These are phyloP conservation scores for Sugiyamaella americana DNA, from an alignment of 805 yeast species.

Conservation along the genomic window DNA sequence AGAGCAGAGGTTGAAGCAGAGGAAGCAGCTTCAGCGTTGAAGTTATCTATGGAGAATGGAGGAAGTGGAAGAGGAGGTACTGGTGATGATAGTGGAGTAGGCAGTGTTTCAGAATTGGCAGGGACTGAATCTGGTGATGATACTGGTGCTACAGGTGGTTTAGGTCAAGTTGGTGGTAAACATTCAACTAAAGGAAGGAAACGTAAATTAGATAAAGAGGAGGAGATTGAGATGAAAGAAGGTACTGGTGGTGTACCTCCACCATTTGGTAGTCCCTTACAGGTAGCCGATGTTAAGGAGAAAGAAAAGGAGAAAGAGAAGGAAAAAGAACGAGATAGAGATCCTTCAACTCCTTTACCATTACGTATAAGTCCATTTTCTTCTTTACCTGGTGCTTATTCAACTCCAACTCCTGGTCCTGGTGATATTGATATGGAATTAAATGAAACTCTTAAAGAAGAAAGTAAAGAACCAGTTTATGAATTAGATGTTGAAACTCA, in stretches of 20 bases:
- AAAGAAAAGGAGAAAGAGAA: neutral
- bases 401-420: slow-evolving; percentile 12
- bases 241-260: slow-evolving; percentile 2
- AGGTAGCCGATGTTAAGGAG: neutral
- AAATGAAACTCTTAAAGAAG: slow-evolving; percentile 11
- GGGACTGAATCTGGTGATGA: slow-evolving; percentile 13
- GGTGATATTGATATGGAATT: slow-evolving; percentile 14
- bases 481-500: slow-evolving; percentile 63
- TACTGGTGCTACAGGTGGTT: slow-evolving; percentile 32
- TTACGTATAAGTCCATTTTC: neutral
- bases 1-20: slow-evolving; percentile 37
- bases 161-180: slow-evolving; percentile 16
- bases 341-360: neutral
- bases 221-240: neutral
- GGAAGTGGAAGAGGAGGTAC: slow-evolving; percentile 5
- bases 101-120: slow-evolving; percentile 29
- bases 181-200: slow-evolving; percentile 24
- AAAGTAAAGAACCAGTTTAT: slow-evolving; percentile 11
- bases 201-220: slow-evolving; percentile 20
- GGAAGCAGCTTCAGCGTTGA: slow-evolving; percentile 23
- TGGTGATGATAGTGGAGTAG: slow-evolving; percentile 27
- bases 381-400: neutral
- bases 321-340: neutral
- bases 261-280: slow-evolving; percentile 1
- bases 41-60: neutral